phyloP scores from a whole-genome alignment of 1,284 basidiomycete genomes.

The Limonomyces culmigenus region DNA sequence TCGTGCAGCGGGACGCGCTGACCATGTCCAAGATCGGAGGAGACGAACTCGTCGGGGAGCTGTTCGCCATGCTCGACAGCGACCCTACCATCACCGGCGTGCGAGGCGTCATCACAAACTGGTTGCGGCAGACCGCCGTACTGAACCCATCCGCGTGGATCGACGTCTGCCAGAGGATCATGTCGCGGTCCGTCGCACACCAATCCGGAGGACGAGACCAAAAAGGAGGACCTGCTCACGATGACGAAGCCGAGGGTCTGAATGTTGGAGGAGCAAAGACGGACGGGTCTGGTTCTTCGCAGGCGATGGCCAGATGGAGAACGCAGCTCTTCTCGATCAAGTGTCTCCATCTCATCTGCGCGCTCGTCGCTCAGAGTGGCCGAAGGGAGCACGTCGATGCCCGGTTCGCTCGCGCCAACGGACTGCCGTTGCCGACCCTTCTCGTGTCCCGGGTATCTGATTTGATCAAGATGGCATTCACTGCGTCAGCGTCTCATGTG shows the following conservation, averaged over 20 bases:
- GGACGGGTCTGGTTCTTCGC: conserved; percentile 4
- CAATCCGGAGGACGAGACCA: too few species aligned
- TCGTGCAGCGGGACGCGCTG: conserved; percentile 89
- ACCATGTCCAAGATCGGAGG: conserved; percentile 89
- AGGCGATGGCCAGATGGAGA: conserved; percentile 78
- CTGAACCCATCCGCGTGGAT: conserved; percentile 96
- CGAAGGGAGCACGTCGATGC: conserved; percentile 73
- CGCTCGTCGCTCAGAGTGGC: conserved; percentile 56
- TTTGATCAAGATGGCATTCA: conserved; percentile 95
- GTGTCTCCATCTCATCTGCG: conserved; percentile 84
- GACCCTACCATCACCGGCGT: conserved; percentile 93
- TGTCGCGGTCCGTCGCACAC: conserved; percentile 74
- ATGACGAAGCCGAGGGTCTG: conserved; percentile 87
- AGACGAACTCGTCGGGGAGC: conserved; percentile 83
- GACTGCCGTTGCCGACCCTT: conserved; percentile 17
- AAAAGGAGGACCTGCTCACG: conserved; percentile 40
- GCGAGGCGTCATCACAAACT: conserved; percentile 82
- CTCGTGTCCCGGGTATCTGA: conserved; percentile 16
- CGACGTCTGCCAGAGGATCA: conserved; percentile 92
- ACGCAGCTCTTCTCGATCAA: conserved; percentile 92
- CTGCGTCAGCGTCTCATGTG: conserved; percentile 89
- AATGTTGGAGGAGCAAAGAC: conserved; percentile 41
- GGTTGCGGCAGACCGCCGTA: conserved; percentile 89
- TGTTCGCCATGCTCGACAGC: conserved; percentile 90
- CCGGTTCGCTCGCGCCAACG: conserved; percentile 35